Evolutionary conservation across 257 asterid genomes (phyloP).

Genomic region (Leptodermis oblonga): DNA sequence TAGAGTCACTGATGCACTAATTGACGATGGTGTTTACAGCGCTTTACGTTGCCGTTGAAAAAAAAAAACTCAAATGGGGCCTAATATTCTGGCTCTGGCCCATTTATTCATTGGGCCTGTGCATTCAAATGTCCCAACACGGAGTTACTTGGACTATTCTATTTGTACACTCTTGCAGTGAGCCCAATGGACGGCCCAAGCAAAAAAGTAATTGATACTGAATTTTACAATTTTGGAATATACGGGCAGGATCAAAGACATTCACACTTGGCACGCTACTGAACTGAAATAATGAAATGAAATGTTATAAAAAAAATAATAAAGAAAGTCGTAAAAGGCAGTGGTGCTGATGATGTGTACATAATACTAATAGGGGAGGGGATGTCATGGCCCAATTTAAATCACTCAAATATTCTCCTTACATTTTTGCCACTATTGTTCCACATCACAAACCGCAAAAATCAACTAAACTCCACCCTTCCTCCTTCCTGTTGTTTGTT

Average conservation of each 20-base stretch:
- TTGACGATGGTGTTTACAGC: conserved; percentile 51
- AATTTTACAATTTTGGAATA: too few species aligned
- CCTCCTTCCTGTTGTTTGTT: neutral
- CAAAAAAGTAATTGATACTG: too few species aligned
- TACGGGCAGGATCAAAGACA: too few species aligned
- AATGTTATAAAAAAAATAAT: too few species aligned
- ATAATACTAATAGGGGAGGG: neutral
- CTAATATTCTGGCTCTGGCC: conserved; percentile 50
- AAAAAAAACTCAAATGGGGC: conserved; percentile 34
- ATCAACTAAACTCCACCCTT: neutral
- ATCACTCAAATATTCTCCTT: conserved; percentile 19
- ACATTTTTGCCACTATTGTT: neutral
- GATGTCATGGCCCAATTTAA: conserved; percentile 16
- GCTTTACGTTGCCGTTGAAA: conserved; percentile 86
- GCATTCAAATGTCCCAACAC: conserved; percentile 57
- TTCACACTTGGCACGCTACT: too few species aligned
- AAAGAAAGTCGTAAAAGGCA: too few species aligned
- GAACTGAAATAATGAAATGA: too few species aligned
- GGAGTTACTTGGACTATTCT: too few species aligned
- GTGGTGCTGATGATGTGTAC: too few species aligned
- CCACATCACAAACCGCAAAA: neutral
- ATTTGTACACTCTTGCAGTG: neutral
- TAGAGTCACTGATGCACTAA: conserved; percentile 67
- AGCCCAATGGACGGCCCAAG: too few species aligned
- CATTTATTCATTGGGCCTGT: neutral